phyloP scores from a whole-genome alignment of 805 yeast genomes.

The Metschnikowia continentalis region DNA sequence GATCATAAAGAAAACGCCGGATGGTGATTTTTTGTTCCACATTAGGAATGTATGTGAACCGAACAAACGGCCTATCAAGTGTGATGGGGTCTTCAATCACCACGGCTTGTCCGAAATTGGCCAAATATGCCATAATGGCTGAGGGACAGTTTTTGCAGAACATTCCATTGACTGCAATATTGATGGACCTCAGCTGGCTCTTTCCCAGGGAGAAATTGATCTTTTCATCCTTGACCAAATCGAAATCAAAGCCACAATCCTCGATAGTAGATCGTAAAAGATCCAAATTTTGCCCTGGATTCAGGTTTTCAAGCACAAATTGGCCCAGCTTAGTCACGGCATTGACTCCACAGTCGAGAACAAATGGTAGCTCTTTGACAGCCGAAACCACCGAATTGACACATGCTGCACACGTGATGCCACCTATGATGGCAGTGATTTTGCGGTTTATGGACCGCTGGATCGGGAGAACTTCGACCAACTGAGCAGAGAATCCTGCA shows the following conservation, averaged over 20 bases:
- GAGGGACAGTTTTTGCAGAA: slow-evolving; percentile 68
- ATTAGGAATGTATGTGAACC: slow-evolving; percentile 61
- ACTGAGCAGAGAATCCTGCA: slow-evolving; percentile 42
- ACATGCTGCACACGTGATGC: slow-evolving; percentile 74
- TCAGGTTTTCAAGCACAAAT: slow-evolving; percentile 50
- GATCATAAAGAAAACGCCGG: slow-evolving; percentile 48
- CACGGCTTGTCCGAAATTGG: slow-evolving; percentile 53
- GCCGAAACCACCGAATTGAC: slow-evolving; percentile 51
- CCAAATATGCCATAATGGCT: slow-evolving; percentile 45
- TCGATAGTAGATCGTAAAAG: slow-evolving; percentile 50
- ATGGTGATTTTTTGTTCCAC: slow-evolving; percentile 45
- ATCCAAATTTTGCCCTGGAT: slow-evolving; percentile 27
- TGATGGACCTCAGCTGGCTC: slow-evolving; percentile 51
- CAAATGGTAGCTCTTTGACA: slow-evolving; percentile 46
- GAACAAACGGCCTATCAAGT: slow-evolving; percentile 52
- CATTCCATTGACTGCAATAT: slow-evolving; percentile 60
- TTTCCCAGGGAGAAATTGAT: slow-evolving; percentile 46
- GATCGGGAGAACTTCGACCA: slow-evolving; percentile 59
- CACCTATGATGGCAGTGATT: slow-evolving; percentile 61
- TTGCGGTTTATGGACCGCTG: slow-evolving; percentile 44
- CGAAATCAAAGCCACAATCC: slow-evolving; percentile 64
- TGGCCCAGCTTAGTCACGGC: slow-evolving; percentile 58
- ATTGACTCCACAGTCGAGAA: slow-evolving; percentile 51
- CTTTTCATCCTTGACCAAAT: slow-evolving; percentile 39
- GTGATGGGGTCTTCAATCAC: slow-evolving; percentile 54